These are phyloP conservation scores for Halophytophthora batemanensis DNA, from an alignment of 352 stramenopile species.

Conservation along the genomic window DNA sequence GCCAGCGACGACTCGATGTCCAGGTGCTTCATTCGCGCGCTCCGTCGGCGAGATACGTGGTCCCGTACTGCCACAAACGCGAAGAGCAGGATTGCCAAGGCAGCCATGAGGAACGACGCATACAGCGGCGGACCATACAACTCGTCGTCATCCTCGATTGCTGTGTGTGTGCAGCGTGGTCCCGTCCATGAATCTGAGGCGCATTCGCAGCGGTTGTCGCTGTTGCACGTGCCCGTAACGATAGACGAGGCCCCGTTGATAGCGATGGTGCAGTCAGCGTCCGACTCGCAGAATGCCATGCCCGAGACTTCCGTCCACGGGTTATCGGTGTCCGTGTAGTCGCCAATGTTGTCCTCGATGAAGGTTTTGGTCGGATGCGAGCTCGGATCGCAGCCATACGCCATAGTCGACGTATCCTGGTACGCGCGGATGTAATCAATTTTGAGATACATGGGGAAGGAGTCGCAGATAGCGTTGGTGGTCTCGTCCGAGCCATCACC, in stretches of 20 bases:
- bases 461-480: conserved; percentile 34
- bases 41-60: too few relatives aligned
- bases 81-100: conserved; percentile 7
- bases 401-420: conserved; percentile 25
- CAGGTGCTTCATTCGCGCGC: too few relatives aligned
- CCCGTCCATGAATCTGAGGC: conserved; percentile 16
- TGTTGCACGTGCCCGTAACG: conserved; percentile 10
- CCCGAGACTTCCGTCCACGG: conserved; percentile 21
- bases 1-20: too few relatives aligned
- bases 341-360: conserved; percentile 34
- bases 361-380: conserved; percentile 36
- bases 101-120: conserved; percentile 1
- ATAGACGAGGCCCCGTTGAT: not conserved
- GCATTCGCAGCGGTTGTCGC: conserved; percentile 15
- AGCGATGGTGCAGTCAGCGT: conserved; percentile 32
- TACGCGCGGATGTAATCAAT: conserved; percentile 48
- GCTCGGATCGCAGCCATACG: conserved; percentile 28
- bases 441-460: conserved; percentile 54
- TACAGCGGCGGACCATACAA: conserved; percentile 7
- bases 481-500: conserved; percentile 12
- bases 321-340: conserved; percentile 32
- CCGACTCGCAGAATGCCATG: conserved; percentile 20
- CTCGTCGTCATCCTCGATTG: conserved; percentile 1
- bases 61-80: too few relatives aligned
- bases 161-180: conserved; percentile 24